Base-by-base conservation (phyloP, 2,329 filamentous ascomycete species). In the Arthrobotrys conoides region DNA sequence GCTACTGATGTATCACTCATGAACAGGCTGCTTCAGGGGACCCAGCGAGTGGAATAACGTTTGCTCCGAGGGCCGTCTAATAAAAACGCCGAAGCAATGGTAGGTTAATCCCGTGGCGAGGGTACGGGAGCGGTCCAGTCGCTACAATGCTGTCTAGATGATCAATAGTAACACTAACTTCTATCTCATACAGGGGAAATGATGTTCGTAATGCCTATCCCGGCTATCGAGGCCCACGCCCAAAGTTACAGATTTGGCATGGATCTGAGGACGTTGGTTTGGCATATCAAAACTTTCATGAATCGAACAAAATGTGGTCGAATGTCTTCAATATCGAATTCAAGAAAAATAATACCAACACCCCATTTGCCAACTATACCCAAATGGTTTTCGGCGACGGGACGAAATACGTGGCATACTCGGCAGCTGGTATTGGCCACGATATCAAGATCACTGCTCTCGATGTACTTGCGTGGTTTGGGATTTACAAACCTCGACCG, bases 231-330 rank as follows among this genome's bases (percentile, higher is more conserved):
- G 84, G 84, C 20, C 70, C 78, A 3, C 83, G 83, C 22, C 84
- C 84, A 1, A 81, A 83, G 38, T 81, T 86, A 81, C 81, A 82
- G 75, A 83, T 83, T 8, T 85, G 81, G 76, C 84, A 85, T 51
- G 84, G 84, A 16, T 82, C 82, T 14, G 81, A 76, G 16, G 85
- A 85, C 67, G 80, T 69, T 1, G 79, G 83, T 8, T 82, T 85
- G 12, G 77, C 73, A 5, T 80, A 81, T n/a, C 78, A 81, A 8
- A 83, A 83, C 70, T 79, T 80, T 18, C 71, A 78, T 27, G 82
- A 83, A 55, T 79, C 81, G 48, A 80, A 83, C 38, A 82, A 83
- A 78, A 81, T 82, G 79, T 83, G 82, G 82, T 68, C 73, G 24
- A 79, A 81, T 22, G 63, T 75, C 8, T 75, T 75, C 20, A 20